These are phyloP conservation scores for Vitis labrusca DNA, from an alignment of 164 flowering plant species.

Conservation along the genomic window DNA sequence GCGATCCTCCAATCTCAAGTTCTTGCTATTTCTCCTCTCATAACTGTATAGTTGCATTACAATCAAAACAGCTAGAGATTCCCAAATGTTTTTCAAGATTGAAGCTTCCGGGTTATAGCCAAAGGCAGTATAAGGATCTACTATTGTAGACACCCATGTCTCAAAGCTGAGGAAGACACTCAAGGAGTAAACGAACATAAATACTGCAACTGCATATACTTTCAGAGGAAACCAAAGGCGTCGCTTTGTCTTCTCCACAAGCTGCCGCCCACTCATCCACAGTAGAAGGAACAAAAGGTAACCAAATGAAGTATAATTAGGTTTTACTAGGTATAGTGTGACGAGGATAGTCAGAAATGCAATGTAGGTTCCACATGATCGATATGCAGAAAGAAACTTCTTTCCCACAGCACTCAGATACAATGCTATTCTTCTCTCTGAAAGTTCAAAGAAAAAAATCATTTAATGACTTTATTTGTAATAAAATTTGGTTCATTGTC, in stretches of 20 bases:
- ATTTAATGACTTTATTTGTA: neutral
- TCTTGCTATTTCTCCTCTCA: constrained; percentile 72
- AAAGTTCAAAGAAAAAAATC: constrained; percentile 13
- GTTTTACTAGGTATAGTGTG: constrained; percentile 62
- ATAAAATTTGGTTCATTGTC: neutral
- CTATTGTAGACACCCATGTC: constrained; percentile 46
- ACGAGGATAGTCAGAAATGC: constrained; percentile 74
- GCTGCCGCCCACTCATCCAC: constrained; percentile 83
- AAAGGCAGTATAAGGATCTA: constrained; percentile 45
- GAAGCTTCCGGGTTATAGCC: constrained; percentile 64
- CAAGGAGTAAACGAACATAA: constrained; percentile 58
- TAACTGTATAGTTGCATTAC: constrained; percentile 89
- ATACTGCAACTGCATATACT: constrained; percentile 50
- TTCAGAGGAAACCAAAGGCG: constrained; percentile 65
- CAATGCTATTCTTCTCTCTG: constrained; percentile 71
- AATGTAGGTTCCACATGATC: constrained; percentile 76
- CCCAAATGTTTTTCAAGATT: constrained; percentile 61
- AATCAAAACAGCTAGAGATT: constrained; percentile 64
- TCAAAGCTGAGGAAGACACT: constrained; percentile 55
- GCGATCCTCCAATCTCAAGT: constrained; percentile 20
- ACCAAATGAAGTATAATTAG: constrained; percentile 78
- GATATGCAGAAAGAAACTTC: constrained; percentile 59
- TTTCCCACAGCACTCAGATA: constrained; percentile 63
- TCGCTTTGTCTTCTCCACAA: constrained; percentile 50
- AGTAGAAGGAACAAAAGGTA: constrained; percentile 69